Evolutionary conservation across 345 rosid genomes (phyloP), one percentile per base, ranked within the genome.

Genomic region (Laguncularia racemosa): DNA sequence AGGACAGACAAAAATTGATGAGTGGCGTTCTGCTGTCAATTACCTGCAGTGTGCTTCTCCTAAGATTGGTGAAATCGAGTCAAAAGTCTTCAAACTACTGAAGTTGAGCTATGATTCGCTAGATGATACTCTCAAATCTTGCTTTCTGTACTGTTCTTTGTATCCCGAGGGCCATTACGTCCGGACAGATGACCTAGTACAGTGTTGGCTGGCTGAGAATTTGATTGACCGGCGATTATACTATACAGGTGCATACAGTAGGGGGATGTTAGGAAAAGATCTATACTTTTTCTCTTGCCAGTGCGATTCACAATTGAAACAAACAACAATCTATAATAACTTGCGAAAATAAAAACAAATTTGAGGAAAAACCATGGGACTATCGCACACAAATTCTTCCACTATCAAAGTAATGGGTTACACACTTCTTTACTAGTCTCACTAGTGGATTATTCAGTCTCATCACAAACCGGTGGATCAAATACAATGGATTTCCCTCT

Each of bases 151-250:
- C 19, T 79, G 78, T 45, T 64, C 73, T 52, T 65, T 82, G 6
- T 82, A 61, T 47, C 87, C 82, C 1, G 77, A 76, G 20, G 73
- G 76, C 53, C 67, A 56, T 64, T 76, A 76, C 13, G 70, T 79
- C 11, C 60, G 68, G 55, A 51, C 50, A 44, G 23, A 63, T 14
- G 82, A 78, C 48, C 75, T 82, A 33, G 11, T 2, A 33, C 9
- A 33, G 40, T 33, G 40, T 33, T 33, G 78, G 88, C 28, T 66
- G 46, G 80, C 75, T 0, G 82, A 76, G 58, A 80, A 79, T 8
- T 61, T 76, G 53, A 63, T 76, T 18, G 76, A 59, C 33, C 70
- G 65, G 20, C 54, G 58, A 20, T 60, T 68, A 48, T 57, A 54
- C 53, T 47, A 52, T 12, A 67, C 71, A 8, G 40, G 64, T 19